Percentiles rank a stretch among this genome's conserved stretches.
Conservation (phyloP, 306 rosid genomes). For the Cotoneaster glaucophyllus region DNA sequence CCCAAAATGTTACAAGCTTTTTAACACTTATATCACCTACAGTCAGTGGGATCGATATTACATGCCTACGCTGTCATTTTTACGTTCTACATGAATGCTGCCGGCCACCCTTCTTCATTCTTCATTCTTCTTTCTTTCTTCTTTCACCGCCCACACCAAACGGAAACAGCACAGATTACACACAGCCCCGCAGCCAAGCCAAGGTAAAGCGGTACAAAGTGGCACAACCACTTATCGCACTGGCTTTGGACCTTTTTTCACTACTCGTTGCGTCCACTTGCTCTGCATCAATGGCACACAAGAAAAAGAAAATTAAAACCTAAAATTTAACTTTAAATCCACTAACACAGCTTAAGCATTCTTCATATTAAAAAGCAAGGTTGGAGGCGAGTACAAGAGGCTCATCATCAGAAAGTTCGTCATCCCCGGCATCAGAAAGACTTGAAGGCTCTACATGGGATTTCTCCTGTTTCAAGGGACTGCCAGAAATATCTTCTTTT, state of each 20-base stretch:
- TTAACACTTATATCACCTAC: conserved; percentile 19
- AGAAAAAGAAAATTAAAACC: neutral
- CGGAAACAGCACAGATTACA: conserved; percentile 5
- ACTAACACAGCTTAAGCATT: neutral
- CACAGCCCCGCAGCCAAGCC: conserved; percentile 20
- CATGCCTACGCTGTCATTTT: conserved; percentile 32
- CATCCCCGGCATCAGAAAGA: conserved; percentile 21
- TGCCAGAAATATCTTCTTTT: conserved; percentile 23
- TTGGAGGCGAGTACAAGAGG: conserved; percentile 62
- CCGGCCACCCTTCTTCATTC: conserved; percentile 19
- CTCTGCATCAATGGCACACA: conserved; percentile 40
- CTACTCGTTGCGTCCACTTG: conserved; percentile 64
- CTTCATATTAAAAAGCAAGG: conserved; percentile 7
- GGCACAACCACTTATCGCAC: conserved; percentile 20
- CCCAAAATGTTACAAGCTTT: conserved; percentile 13
- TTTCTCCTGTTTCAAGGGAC: conserved; percentile 30
- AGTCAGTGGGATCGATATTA: conserved; percentile 27
- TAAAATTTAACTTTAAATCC: neutral
- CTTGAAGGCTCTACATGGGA: conserved; percentile 22
- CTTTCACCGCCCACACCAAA: conserved; percentile 10
- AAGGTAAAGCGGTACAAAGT: neutral
- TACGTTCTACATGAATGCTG: conserved; percentile 38
- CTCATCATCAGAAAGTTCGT: conserved; percentile 74
- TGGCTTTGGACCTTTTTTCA: conserved; percentile 38
- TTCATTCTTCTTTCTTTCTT: conserved; percentile 27